phyloP scores from a whole-genome alignment of 2,329 filamentous ascomycete genomes.

The Trichoderma atrobrunneum region DNA sequence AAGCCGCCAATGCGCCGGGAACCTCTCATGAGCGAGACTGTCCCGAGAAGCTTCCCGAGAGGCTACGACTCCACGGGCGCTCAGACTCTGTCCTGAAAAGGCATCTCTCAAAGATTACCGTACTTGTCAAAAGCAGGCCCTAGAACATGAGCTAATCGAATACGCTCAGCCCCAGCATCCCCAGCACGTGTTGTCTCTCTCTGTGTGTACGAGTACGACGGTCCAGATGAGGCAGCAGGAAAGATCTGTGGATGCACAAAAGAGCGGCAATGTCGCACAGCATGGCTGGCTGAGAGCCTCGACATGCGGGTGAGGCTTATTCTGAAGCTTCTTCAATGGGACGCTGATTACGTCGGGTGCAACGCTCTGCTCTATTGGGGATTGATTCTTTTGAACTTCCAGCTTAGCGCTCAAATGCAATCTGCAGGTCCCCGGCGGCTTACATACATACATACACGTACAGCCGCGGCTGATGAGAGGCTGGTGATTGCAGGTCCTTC shows the following conservation, averaged over 20 bases:
- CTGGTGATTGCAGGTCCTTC: not conserved
- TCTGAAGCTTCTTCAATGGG: constrained; percentile 13
- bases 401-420: not conserved
- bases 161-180: not conserved
- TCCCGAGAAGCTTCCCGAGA: not conserved
- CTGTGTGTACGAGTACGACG: not conserved
- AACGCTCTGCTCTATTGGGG: not conserved
- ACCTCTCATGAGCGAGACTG: not conserved
- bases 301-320: constrained; percentile 1
- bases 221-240: not conserved
- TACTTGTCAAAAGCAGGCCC: not conserved
- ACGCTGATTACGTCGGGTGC: not conserved
- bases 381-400: not conserved
- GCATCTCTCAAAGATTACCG: not conserved
- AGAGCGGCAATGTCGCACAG: not conserved
- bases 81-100: not conserved
- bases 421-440: constrained; percentile 7
- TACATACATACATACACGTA: not conserved
- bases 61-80: not conserved
- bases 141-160: not conserved
- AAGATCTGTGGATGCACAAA: not conserved
- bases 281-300: not conserved
- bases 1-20: not conserved
- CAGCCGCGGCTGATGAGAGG: not conserved
- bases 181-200: not conserved